phyloP scores from a whole-genome alignment of 257 asterid species.

The Salvia splendens region DNA sequence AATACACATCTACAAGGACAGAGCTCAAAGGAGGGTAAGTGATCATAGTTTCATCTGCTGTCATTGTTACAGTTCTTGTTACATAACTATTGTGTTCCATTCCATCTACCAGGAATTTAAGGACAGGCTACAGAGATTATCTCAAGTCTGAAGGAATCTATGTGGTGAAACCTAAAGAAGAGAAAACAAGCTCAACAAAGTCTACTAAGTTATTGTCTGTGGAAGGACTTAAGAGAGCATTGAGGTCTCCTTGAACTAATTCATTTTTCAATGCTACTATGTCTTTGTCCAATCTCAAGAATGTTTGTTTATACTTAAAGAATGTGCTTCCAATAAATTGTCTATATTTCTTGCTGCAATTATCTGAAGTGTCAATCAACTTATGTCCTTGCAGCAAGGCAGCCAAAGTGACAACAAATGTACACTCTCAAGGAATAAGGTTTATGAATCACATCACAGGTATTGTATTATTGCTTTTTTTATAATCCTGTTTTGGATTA shows the following conservation, averaged over 20 bases:
- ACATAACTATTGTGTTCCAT: constrained; percentile 25
- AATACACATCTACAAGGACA: constrained; percentile 65
- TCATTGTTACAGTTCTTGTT: constrained; percentile 23
- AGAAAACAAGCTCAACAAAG: constrained; percentile 46
- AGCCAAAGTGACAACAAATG: constrained; percentile 77
- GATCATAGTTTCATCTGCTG: neutral
- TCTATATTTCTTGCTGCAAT: neutral
- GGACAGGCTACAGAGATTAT: constrained; percentile 68
- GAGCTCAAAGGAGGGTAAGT: constrained; percentile 94
- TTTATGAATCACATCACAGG: constrained; percentile 82
- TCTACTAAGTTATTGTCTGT: constrained; percentile 68
- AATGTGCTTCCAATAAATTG: neutral
- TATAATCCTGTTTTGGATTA: no score
- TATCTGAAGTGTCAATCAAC: neutral
- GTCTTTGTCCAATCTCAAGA: neutral
- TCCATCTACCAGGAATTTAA: constrained; percentile 62
- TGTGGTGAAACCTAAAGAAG: constrained; percentile 53
- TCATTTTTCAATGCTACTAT: constrained; percentile 7
- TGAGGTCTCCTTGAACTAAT: constrained; percentile 55
- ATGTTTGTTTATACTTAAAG: neutral
- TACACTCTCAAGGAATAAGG: constrained; percentile 84
- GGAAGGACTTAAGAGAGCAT: constrained; percentile 74
- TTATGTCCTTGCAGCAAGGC: constrained; percentile 59
- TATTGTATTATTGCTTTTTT: constrained; percentile 10
- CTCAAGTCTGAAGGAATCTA: constrained; percentile 81